Conservation (phyloP, 306 rosid genomes). For the Dryas alaskensis region DNA sequence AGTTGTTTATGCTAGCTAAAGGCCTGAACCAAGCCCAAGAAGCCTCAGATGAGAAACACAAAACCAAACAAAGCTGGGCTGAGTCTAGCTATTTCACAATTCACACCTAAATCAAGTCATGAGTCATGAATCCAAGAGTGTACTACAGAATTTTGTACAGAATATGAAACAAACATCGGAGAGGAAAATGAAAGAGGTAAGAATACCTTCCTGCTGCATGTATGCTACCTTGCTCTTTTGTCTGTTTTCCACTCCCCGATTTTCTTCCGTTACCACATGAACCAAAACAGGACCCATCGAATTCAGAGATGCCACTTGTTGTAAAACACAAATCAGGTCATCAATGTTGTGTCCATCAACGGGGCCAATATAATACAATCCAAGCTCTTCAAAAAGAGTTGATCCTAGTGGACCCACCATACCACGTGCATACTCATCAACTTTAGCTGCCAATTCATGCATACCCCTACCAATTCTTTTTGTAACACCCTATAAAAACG, state of each 20-base stretch:
- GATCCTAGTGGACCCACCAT: slow-evolving; percentile 89
- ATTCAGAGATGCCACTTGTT: slow-evolving; percentile 84
- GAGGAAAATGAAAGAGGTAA: slow-evolving; percentile 7
- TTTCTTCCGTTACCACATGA: slow-evolving; percentile 83
- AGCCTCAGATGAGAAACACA: slow-evolving; percentile 5
- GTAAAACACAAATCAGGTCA: slow-evolving; percentile 71
- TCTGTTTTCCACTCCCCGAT: slow-evolving; percentile 43
- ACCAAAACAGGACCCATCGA: slow-evolving; percentile 93
- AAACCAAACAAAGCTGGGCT: background rate
- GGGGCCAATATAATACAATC: slow-evolving; percentile 91
- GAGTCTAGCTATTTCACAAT: background rate
- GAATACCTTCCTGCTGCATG: slow-evolving; percentile 49
- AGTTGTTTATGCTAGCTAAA: background rate
- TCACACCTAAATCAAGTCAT: background rate
- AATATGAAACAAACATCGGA: slow-evolving; percentile 14
- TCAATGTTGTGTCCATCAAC: slow-evolving; percentile 91
- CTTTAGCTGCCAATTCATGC: slow-evolving; percentile 97
- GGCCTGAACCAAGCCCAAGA: background rate
- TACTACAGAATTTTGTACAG: background rate
- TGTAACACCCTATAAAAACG: slow-evolving; percentile 62
- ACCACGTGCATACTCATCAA: slow-evolving; percentile 96
- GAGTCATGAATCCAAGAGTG: background rate
- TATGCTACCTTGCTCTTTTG: slow-evolving; percentile 31
- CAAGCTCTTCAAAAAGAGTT: slow-evolving; percentile 97
- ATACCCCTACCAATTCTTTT: slow-evolving; percentile 82